Evolutionary conservation across 1,284 basidiomycete genomes (phyloP).

Genomic region (Irpex sp.): DNA sequence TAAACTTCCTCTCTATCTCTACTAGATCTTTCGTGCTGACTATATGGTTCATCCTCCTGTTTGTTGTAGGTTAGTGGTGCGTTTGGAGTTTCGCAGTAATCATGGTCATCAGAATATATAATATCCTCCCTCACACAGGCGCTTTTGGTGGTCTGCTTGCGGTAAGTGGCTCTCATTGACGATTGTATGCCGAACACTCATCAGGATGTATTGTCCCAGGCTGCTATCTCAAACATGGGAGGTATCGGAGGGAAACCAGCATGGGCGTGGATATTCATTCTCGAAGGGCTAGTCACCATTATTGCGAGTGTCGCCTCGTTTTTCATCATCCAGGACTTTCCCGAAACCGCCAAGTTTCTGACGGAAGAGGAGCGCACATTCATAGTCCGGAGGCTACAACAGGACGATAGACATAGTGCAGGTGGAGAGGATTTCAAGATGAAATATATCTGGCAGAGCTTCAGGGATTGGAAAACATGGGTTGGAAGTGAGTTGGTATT

Average conservation of each 20-base stretch:
- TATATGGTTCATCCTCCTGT: background rate
- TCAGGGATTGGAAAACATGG: slow-evolving; percentile 76
- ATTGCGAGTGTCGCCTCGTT: slow-evolving; percentile 42
- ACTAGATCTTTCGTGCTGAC: background rate
- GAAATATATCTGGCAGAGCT: slow-evolving; percentile 59
- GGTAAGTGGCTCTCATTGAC: slow-evolving; percentile 32
- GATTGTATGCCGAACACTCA: background rate
- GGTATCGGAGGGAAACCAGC: slow-evolving; percentile 59
- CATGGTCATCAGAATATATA: background rate
- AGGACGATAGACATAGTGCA: slow-evolving; percentile 69
- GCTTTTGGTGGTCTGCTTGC: slow-evolving; percentile 70
- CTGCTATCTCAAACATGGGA: slow-evolving; percentile 67
- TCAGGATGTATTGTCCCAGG: slow-evolving; percentile 32
- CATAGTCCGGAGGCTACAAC: slow-evolving; percentile 62
- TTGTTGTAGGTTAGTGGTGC: background rate
- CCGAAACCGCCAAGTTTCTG: slow-evolving; percentile 76
- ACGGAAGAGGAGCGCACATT: slow-evolving; percentile 65
- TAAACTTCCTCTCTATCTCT: slow-evolving; percentile 18
- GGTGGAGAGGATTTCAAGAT: slow-evolving; percentile 61
- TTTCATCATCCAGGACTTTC: slow-evolving; percentile 81
- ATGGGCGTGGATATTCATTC: slow-evolving; percentile 70
- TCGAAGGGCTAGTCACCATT: slow-evolving; percentile 65
- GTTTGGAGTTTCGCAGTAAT: background rate
- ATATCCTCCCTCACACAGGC: slow-evolving; percentile 32
- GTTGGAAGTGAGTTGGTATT: slow-evolving; percentile 45